Base-by-base conservation (phyloP, 768 basidiomycete genomes). In the Chlorophyllum brunneum region DNA sequence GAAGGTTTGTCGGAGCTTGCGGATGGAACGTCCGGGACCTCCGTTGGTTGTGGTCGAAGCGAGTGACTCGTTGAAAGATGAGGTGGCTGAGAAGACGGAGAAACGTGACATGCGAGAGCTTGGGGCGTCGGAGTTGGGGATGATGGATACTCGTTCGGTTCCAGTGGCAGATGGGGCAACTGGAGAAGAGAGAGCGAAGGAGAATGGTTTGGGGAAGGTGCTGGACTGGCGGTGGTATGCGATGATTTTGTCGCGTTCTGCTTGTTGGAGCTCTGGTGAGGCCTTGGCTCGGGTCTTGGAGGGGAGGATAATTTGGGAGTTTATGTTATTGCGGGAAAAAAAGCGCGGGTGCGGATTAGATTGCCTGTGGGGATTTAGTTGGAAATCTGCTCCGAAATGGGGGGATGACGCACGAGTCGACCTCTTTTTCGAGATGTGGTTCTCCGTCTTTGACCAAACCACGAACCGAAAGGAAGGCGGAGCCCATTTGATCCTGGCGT, bases 1-100 rank as follows among this genome's bases (percentile, higher is more conserved):
- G 63, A 88, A 91, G 2, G 77, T 48, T 61, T 88, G 87, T 27
- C 77, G 79, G 54, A 88, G 78, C 65, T 78, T 79, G 58, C 81
- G 80, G 22, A 66, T 60, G 1, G 67, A 65, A 3, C 73, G 51
- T 8, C 72, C 30, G 65, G 54, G 30, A 70, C 58, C 31, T 54
- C 63, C 33, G 62, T 50, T 33, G 13, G 63, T 61, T 38, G 52
- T 44, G 37, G 67, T 59, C 5, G 73, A 75, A 11, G 67, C 54
- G 22, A 72, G 70, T 6, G 75, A 76, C 59, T 52, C 37, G 54
- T 16, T 51, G 67, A 48, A 57, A 23, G 57, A 47, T 8, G 51
- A 52, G 10, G 51, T 47, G 26, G 45, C 22, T 3, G 49, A 48
- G 50, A 47, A 29, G 26, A 42, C 46, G 26, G 40, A 49, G 37